Evolutionary conservation across 1,139 yeast genomes (phyloP).

Genomic region (Debaryomyces fabryi): DNA sequence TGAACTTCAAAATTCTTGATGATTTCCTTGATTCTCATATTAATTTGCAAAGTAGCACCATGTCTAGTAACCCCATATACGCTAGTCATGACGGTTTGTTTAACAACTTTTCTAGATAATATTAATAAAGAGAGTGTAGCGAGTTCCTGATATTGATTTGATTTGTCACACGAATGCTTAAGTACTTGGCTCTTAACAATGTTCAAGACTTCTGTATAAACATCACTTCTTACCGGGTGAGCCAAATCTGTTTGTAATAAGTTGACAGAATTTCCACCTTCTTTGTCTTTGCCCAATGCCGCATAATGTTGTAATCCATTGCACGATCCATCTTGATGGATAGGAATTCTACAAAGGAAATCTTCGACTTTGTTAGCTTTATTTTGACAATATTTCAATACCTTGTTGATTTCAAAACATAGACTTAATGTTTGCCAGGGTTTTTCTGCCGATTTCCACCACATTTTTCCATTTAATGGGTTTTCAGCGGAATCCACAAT

Average conservation of each 20-base stretch:
- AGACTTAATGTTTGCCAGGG: conserved; percentile 46
- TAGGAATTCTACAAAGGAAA: conserved; percentile 38
- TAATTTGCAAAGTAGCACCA: conserved; percentile 42
- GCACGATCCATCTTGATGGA: conserved; percentile 52
- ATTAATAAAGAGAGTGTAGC: conserved; percentile 23
- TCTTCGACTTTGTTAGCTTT: conserved; percentile 22
- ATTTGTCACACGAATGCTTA: conserved; percentile 12
- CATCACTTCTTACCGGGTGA: conserved; percentile 30
- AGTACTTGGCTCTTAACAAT: conserved; percentile 25
- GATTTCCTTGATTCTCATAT: conserved; percentile 26
- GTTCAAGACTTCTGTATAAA: conserved; percentile 38
- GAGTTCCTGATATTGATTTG: conserved; percentile 6
- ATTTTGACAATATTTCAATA: conserved; percentile 20
- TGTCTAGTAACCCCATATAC: conserved; percentile 48
- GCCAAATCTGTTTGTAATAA: conserved; percentile 24
- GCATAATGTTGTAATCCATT: conserved; percentile 54
- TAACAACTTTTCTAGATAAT: conserved; percentile 38
- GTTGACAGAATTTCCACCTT: conserved; percentile 45
- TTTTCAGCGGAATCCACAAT: conserved; percentile 32
- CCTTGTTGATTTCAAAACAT: conserved; percentile 35
- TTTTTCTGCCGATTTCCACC: conserved; percentile 46
- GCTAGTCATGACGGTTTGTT: conserved; percentile 52
- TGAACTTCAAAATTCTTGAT: conserved; percentile 13
- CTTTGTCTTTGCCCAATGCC: conserved; percentile 40
- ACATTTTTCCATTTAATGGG: conserved; percentile 27